A percentile compares a stretch with the other conserved stretches of the same genome.
phyloP scores from a whole-genome alignment of 148 eudicot genomes.

The Diospyros kaki region DNA sequence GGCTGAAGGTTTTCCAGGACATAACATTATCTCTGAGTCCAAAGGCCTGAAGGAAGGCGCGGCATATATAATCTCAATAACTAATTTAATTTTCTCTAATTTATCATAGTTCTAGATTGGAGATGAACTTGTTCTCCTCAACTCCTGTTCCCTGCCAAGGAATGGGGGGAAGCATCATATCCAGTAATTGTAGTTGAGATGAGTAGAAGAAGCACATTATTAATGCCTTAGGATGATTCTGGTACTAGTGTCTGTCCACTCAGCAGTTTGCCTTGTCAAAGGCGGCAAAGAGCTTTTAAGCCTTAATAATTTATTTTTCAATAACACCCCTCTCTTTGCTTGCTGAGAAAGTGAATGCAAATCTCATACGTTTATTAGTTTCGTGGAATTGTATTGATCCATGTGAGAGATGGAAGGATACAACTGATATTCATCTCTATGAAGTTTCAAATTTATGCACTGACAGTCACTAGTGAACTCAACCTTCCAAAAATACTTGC shows the following conservation, averaged over 20 bases:
- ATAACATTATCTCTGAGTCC: slow-evolving; percentile 76
- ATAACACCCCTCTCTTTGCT: not conserved
- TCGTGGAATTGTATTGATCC: not conserved
- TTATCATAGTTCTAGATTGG: slow-evolving; percentile 27
- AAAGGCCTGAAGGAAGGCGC: slow-evolving; percentile 29
- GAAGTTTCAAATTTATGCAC: too few relatives aligned
- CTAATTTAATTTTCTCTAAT: slow-evolving; percentile 12
- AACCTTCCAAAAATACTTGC: too few relatives aligned
- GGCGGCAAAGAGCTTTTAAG: not conserved
- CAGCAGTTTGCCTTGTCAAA: not conserved
- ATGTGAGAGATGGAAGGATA: not conserved
- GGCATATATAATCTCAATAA: not conserved
- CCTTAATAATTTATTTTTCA: not conserved
- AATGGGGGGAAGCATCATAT: too few relatives aligned
- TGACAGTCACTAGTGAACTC: too few relatives aligned
- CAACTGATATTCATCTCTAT: too few relatives aligned
- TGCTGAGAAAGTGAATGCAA: not conserved
- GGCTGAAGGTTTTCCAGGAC: slow-evolving; percentile 80
- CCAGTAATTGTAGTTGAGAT: too few relatives aligned
- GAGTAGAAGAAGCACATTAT: too few relatives aligned
- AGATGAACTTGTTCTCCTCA: slow-evolving; percentile 87
- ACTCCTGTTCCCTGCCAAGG: slow-evolving; percentile 1
- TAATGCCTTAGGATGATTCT: not conserved
- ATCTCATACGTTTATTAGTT: not conserved
- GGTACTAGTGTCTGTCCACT: not conserved